A percentile compares a stretch with the other conserved stretches of the same genome.
phyloP scores from a whole-genome alignment of 176 grass and related monocot genomes.

The Zoysia pacifica region DNA sequence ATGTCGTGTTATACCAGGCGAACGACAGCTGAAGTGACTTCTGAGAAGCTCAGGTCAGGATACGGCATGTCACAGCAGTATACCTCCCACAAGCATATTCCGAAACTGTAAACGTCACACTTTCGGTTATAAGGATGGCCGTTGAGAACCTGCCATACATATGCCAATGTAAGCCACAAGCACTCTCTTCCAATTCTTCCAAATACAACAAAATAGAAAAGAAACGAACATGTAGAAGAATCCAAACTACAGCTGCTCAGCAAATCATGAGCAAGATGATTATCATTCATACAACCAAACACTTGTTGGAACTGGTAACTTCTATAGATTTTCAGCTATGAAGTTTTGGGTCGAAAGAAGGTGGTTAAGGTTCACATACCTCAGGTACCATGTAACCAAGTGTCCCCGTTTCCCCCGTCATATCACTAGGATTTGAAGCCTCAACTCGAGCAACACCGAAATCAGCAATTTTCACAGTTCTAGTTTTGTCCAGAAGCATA shows the following conservation, averaged over 20 bases:
- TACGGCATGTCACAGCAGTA: conserved; percentile 99
- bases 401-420: conserved; percentile 99
- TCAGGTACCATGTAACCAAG: conserved; percentile 99
- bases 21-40: conserved; percentile 95
- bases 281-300: background rate
- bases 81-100: conserved; percentile 96
- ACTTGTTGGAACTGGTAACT: background rate
- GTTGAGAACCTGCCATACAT: conserved; percentile 78
- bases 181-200: background rate
- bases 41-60: conserved; percentile 94
- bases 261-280: no score
- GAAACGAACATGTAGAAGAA: background rate
- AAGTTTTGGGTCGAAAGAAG: background rate
- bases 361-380: conserved; percentile 53
- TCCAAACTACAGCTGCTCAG: background rate
- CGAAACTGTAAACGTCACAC: conserved; percentile 98
- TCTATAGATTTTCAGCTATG: background rate
- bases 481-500: conserved; percentile 95
- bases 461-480: conserved; percentile 96
- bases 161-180: conserved; percentile 24
- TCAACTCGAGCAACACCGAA: conserved; percentile 99
- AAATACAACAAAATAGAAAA: background rate
- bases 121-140: conserved; percentile 94
- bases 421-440: conserved; percentile 97
- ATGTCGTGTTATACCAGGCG: conserved; percentile 69